Conservation (phyloP, 805 yeast genomes). For the Saturnispora serradocipensis region DNA sequence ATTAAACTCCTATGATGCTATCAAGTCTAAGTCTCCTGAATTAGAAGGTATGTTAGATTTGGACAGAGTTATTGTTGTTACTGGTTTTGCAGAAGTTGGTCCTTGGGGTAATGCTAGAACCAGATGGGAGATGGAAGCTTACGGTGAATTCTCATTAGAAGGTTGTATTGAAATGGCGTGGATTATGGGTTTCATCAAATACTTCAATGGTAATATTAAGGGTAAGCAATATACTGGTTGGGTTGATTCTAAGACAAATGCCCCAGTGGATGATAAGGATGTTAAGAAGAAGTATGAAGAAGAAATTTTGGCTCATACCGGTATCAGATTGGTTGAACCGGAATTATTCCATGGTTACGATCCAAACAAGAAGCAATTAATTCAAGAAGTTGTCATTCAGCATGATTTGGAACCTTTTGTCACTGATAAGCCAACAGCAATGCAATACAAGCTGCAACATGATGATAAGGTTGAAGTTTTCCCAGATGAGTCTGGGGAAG, state of each 20-base stretch:
- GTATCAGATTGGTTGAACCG: constrained; percentile 95
- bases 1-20: constrained; percentile 65
- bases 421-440: constrained; percentile 90
- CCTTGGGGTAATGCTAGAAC: constrained; percentile 99
- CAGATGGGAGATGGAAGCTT: constrained; percentile 98
- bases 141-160: constrained; percentile 90
- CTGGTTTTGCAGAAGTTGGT: constrained; percentile 98
- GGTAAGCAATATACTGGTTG: constrained; percentile 92
- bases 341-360: constrained; percentile 90
- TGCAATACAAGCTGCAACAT: constrained; percentile 87
- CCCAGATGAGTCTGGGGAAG: constrained; percentile 73
- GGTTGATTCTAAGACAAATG: constrained; percentile 90
- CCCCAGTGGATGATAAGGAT: constrained; percentile 91
- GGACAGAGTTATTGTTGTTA: constrained; percentile 86
- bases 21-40: constrained; percentile 60
- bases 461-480: constrained; percentile 90
- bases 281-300: constrained; percentile 88
- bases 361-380: constrained; percentile 84
- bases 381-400: constrained; percentile 94
- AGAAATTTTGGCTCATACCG: constrained; percentile 82
- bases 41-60: constrained; percentile 87
- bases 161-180: constrained; percentile 99
- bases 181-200: constrained; percentile 97
- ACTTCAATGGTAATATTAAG: constrained; percentile 84
- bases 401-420: constrained; percentile 96